Conservation (phyloP, 1,139 yeast genomes). For the Yamadazyma jaroonii region DNA sequence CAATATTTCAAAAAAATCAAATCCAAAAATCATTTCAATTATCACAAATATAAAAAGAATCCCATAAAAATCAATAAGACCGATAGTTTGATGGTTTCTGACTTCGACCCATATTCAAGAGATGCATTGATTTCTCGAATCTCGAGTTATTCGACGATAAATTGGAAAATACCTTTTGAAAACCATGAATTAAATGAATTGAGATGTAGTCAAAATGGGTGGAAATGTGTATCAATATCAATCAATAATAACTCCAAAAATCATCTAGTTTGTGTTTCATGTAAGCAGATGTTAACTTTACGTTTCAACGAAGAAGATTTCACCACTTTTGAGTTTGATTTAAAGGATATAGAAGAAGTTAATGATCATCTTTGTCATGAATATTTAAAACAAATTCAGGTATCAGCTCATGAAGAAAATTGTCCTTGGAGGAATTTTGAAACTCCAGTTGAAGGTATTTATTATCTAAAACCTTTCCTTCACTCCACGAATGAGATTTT, state of each 20-base stretch:
- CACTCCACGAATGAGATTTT: conserved; percentile 29
- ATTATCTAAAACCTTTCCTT: conserved; percentile 36
- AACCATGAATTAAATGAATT: conserved; percentile 26
- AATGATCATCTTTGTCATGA: conserved; percentile 21
- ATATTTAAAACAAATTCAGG: conserved; percentile 24
- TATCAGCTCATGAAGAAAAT: conserved; percentile 25
- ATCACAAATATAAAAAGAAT: conserved; percentile 28
- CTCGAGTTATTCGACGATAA: conserved; percentile 28
- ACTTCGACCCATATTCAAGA: conserved; percentile 36
- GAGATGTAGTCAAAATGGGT: conserved; percentile 40
- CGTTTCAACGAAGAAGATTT: conserved; percentile 20
- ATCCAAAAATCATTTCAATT: conserved; percentile 33
- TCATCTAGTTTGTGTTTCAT: conserved; percentile 33
- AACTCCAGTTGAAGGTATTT: conserved; percentile 33
- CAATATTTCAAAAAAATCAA: conserved; percentile 38
- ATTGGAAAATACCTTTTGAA: conserved; percentile 32
- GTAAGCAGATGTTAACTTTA: conserved; percentile 29
- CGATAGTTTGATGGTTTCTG: conserved; percentile 14
- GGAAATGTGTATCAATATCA: conserved; percentile 36
- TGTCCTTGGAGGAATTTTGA: conserved; percentile 41
- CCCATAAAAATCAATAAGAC: conserved; percentile 11
- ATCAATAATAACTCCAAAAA: conserved; percentile 24
- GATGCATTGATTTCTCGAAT: conserved; percentile 26
- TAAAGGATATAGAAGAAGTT: conserved; percentile 22
- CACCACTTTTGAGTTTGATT: conserved; percentile 18